Percentiles rank a stretch among this genome's conserved stretches.
phyloP scores from a whole-genome alignment of 257 asterid species.

The Solanum megistacrolobum region DNA sequence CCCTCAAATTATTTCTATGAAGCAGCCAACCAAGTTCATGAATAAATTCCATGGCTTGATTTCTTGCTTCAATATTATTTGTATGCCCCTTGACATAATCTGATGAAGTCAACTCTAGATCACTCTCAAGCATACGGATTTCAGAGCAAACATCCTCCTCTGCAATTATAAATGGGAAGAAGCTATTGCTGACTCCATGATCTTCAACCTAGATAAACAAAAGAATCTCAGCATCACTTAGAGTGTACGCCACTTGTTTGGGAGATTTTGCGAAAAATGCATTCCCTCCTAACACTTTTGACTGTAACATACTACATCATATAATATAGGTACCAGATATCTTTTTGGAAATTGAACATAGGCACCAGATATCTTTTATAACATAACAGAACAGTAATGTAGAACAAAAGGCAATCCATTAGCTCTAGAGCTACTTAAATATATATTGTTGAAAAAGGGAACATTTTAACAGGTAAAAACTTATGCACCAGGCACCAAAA shows the following conservation, averaged over 20 bases:
- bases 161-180: conserved; percentile 61
- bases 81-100: conserved; percentile 20
- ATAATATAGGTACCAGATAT: neutral
- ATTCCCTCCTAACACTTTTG: neutral
- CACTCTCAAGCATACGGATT: conserved; percentile 62
- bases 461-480: neutral
- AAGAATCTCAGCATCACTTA: neutral
- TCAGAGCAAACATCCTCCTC: conserved; percentile 64
- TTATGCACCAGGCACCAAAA: neutral
- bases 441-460: neutral
- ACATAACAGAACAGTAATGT: neutral
- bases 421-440: neutral
- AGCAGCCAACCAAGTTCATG: conserved; percentile 83
- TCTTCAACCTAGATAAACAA: conserved; percentile 48
- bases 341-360: neutral
- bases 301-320: neutral
- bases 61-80: conserved; percentile 21
- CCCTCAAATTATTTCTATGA: conserved; percentile 37
- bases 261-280: neutral
- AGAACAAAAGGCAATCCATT: neutral
- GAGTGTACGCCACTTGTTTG: neutral
- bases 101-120: conserved; percentile 31
- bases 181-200: conserved; percentile 56
- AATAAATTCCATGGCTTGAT: conserved; percentile 50
- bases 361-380: neutral